phyloP scores from a whole-genome alignment of 1,284 basidiomycete genomes.

The Heliocybe sulcata region DNA sequence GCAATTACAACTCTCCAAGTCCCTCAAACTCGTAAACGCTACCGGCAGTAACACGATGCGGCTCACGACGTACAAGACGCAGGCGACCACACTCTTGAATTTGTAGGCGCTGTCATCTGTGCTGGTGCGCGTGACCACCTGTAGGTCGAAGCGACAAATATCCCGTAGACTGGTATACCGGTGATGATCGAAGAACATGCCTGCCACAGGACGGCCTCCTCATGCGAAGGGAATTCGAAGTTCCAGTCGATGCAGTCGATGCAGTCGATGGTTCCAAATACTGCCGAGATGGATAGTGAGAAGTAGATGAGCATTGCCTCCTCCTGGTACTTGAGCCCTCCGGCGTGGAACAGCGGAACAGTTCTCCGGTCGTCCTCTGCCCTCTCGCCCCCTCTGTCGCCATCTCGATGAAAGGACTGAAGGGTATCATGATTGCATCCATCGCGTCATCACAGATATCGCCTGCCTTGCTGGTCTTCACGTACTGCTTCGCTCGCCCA shows the following conservation, averaged over 20 bases:
- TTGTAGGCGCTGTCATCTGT: background rate
- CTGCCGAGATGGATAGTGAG: constrained; percentile 4
- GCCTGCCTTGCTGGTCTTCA: background rate
- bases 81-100: background rate
- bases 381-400: background rate
- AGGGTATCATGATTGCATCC: background rate
- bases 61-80: background rate
- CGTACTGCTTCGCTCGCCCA: background rate
- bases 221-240: constrained; percentile 9
- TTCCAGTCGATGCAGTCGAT: constrained; percentile 15
- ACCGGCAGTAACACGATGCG: background rate
- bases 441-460: background rate
- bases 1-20: background rate
- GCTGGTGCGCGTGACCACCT: background rate
- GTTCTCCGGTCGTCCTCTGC: background rate
- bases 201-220: constrained; percentile 12
- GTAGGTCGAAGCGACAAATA: too few relatives aligned
- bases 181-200: constrained; percentile 7
- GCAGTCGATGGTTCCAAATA: constrained; percentile 16
- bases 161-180: background rate
- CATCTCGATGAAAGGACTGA: background rate
- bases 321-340: too few relatives aligned
- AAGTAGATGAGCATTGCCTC: background rate
- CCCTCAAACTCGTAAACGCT: background rate
- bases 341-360: background rate